These are phyloP conservation scores for Spizellomyces punctatus DNA, from an alignment of 192 early-diverging fungal genomes.

Conservation along the genomic window DNA sequence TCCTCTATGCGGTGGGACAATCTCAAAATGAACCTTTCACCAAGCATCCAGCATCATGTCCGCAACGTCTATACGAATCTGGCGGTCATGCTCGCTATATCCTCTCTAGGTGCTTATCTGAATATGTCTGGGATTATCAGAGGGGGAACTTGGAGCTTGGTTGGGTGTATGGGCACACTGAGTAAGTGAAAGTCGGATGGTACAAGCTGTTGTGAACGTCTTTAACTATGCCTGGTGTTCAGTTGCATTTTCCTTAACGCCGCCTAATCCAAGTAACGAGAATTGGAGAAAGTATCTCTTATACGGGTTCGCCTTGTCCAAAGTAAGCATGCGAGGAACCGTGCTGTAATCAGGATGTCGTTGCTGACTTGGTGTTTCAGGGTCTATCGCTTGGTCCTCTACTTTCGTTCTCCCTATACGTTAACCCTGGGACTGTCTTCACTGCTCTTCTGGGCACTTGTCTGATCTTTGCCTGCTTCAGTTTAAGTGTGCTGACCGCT, in stretches of 20 bases:
- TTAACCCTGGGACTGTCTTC: constrained; percentile 35
- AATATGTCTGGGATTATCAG: constrained; percentile 14
- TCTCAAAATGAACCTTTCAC: constrained; percentile 21
- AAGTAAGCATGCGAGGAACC: not conserved
- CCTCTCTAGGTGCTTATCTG: constrained; percentile 26
- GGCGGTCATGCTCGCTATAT: constrained; percentile 28
- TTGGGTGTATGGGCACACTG: constrained; percentile 24
- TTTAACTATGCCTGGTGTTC: not conserved
- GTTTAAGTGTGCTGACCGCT: constrained; percentile 39
- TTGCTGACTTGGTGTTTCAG: constrained; percentile 2
- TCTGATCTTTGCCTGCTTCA: constrained; percentile 53
- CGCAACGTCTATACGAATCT: constrained; percentile 40
- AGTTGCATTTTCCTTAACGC: constrained; percentile 23
- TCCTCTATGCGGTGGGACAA: constrained; percentile 26
- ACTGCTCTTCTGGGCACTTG: constrained; percentile 44
- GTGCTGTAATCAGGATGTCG: not conserved
- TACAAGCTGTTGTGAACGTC: constrained; percentile 6
- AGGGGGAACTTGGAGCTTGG: constrained; percentile 15
- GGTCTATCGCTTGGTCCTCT: constrained; percentile 36
- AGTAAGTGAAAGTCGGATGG: constrained; percentile 17
- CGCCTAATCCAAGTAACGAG: constrained; percentile 16
- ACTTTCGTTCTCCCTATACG: constrained; percentile 16
- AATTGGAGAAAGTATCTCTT: constrained; percentile 10
- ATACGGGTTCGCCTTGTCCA: constrained; percentile 32
- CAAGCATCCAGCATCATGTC: constrained; percentile 26